Evolutionary conservation across 1,284 basidiomycete genomes (phyloP), one percentile per base, ranked within the genome.

Genomic region (Malassezia obtusa): DNA sequence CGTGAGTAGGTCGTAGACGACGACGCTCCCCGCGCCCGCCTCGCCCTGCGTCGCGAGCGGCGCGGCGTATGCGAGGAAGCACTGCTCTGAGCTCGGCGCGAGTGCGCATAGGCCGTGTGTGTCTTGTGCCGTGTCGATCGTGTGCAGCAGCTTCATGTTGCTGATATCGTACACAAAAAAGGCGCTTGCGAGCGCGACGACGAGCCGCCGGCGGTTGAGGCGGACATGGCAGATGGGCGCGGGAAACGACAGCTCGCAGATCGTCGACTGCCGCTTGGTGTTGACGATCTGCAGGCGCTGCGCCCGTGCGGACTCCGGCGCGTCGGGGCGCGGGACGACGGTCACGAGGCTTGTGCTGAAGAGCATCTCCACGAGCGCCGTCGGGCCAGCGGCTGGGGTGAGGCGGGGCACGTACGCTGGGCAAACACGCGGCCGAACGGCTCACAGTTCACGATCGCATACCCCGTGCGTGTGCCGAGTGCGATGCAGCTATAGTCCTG

Each of bases 121-220:
- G 74, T 98, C 98, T 0, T 88, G 83, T 14, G 87, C 86, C 0
- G 92, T 98, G 78, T 98, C 94, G 52, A 98, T 92, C 44, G 95
- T 94, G 75, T 96, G 92, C 38, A 95, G 77, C 28, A 98, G 80
- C 65, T 91, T 86, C 92, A 98, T 96, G 65, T 95, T 99, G 57
- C 86, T 88, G 66, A 98, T 96, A 73, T 98, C 92, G 73, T 98
- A 98, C 52, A 96, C 90, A 77, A 96, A 99, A 56, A 99, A 94
- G 75, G 96, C 89, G 37, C 83, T 82, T 73, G 95, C 91, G 49
- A 98, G 81, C 7, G 98, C 86, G 58, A 98, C 92, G 32, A 96
- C 87, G 21, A 99, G 81, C 0, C 90, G 85, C 76, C 94, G 90
- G 52, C 94, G 81, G 77, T 99, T 98, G 69, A 99, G 81, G 77